phyloP scores from a whole-genome alignment of 192 early-diverging fungal genomes.

The Umbelopsis ramanniana region DNA sequence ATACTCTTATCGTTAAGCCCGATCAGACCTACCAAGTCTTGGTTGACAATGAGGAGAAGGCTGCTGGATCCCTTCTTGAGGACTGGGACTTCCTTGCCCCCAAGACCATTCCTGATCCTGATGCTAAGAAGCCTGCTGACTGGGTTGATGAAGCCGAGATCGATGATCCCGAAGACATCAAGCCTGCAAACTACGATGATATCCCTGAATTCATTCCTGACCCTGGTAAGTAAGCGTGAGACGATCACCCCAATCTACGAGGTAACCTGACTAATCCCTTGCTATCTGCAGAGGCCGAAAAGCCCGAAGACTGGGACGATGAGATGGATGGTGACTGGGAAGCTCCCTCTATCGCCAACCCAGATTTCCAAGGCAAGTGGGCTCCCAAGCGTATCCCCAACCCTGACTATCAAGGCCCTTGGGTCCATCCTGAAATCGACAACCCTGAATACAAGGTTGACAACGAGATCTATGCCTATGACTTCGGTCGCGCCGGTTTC shows the following conservation, averaged over 20 bases:
- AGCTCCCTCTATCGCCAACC: constrained; percentile 85
- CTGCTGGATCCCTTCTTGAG: constrained; percentile 78
- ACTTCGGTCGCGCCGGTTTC: constrained; percentile 86
- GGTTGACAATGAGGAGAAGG: constrained; percentile 78
- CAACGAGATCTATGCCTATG: constrained; percentile 79
- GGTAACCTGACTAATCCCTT: not conserved
- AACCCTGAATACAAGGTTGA: constrained; percentile 96
- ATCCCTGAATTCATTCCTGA: constrained; percentile 83
- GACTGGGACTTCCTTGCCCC: constrained; percentile 82
- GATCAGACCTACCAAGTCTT: constrained; percentile 79
- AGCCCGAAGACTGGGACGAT: constrained; percentile 94
- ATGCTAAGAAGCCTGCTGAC: constrained; percentile 87
- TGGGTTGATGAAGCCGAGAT: constrained; percentile 83
- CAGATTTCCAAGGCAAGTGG: constrained; percentile 89
- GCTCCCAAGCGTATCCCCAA: constrained; percentile 80
- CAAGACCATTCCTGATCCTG: constrained; percentile 79
- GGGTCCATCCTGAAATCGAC: constrained; percentile 83
- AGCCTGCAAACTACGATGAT: constrained; percentile 77
- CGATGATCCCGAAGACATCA: constrained; percentile 71
- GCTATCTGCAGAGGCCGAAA: constrained; percentile 55
- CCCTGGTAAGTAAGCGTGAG: constrained; percentile 41
- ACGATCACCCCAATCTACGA: no score
- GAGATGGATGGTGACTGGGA: constrained; percentile 98
- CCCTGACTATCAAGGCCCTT: constrained; percentile 94
- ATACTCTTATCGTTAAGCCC: constrained; percentile 84